Evolutionary conservation across 208 protist species (phyloP), one percentile per base, ranked within the genome.

Genomic region (Naegleria fowleri): DNA sequence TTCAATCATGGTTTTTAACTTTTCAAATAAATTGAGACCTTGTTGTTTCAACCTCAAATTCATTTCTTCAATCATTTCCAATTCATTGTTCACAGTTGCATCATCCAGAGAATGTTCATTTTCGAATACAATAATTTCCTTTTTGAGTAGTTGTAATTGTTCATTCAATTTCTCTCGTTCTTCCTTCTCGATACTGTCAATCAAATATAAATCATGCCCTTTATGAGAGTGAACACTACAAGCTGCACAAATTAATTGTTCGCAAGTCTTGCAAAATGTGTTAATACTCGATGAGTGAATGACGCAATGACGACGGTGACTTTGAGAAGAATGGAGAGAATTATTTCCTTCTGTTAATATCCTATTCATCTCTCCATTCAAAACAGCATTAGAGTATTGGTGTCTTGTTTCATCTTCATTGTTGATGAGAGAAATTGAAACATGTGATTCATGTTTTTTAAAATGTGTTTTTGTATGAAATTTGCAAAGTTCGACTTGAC

Each of bases 391-490:
- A 1, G 5, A 1, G 43, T 1, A 48, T 9, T 48, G 43, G 1
- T 48, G 43, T 48, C 43, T 48, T 48, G 43, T 9, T 48, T 48
- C 43, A 48, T 9, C 7, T 48, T 48, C 43, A 67, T 29, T 67
- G 6, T 22, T 22, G 13, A 67, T 2, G 55, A 67, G 1, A 67
- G 55, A 19, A 29, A 29, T 67, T 2, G 22, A 1, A 0, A 67
- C 22, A 29, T 67, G 55, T 22, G 55, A 4, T 48, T 48, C 43
- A 48, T 48, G 22, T 29, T 67, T 67, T 29, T 67, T 67, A 29
- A 67, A 67, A 67, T 67, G 55, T 67, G 55, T 67, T 67, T 67
- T 67, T 67, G 55, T 67, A 67, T 67, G 55, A 29, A 67, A 67
- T 67, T 67, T 67, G 22, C 55, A 67, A 29, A 67, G 55, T 22